These are phyloP conservation scores for Debaryomyces robertsiae DNA, from an alignment of 1,139 yeast species.

Conservation along the genomic window DNA sequence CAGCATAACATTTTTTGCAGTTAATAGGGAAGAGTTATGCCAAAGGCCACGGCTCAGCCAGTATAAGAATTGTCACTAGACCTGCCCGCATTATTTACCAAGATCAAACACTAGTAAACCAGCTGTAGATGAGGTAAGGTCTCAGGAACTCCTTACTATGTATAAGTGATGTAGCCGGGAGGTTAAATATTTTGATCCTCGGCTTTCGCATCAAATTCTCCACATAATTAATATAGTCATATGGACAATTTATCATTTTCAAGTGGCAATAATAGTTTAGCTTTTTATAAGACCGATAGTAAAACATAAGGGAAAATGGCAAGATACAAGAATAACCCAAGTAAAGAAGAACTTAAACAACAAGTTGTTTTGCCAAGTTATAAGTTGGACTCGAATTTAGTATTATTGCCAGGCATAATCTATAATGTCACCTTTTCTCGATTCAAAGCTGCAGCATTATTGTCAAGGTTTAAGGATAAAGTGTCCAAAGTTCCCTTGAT, in stretches of 20 bases:
- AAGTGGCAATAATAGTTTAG: constrained; percentile 5
- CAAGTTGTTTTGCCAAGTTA: constrained; percentile 42
- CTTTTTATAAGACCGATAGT: not conserved
- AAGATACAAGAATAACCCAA: constrained; percentile 8
- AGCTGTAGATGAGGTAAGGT: too few species aligned
- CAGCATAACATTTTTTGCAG: constrained; percentile 1
- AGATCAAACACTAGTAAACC: too few species aligned
- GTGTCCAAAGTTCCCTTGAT: constrained; percentile 34
- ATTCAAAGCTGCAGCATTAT: constrained; percentile 50
- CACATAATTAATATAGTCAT: constrained; percentile 8
- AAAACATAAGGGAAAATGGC: constrained; percentile 9
- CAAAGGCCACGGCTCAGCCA: too few species aligned
- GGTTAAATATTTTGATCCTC: constrained; percentile 1
- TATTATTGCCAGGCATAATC: constrained; percentile 61
- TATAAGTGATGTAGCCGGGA: too few species aligned
- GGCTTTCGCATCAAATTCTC: constrained; percentile 7
- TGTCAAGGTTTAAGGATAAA: constrained; percentile 40
- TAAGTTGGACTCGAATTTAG: constrained; percentile 47
- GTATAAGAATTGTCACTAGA: too few species aligned
- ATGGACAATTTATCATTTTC: not conserved
- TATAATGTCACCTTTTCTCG: constrained; percentile 57
- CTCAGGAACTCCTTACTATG: too few species aligned
- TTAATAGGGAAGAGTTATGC: too few species aligned
- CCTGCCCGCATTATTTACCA: too few species aligned
- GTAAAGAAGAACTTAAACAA: constrained; percentile 12